phyloP scores from a whole-genome alignment of 1,139 yeast genomes.

The Magnusiomyces fungicola region DNA sequence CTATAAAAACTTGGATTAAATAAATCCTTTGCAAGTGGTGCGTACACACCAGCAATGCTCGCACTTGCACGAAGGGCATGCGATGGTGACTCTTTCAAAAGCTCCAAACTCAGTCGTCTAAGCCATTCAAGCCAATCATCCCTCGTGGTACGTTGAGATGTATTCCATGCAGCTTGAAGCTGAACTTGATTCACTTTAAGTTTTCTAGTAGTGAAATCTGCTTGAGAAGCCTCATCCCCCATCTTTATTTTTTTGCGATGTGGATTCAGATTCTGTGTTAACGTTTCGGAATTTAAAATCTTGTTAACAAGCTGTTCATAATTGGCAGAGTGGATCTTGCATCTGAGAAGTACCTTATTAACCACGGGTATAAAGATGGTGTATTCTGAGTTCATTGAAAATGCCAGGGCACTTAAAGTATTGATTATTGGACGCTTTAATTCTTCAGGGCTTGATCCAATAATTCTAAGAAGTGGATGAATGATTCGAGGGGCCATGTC shows the following conservation, averaged over 20 bases:
- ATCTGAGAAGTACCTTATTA: slow-evolving; percentile 57
- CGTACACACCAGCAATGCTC: slow-evolving; percentile 77
- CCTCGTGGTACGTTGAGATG: slow-evolving; percentile 76
- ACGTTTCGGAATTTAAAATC: slow-evolving; percentile 77
- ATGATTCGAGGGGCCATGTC: slow-evolving; percentile 90
- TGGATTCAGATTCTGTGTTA: slow-evolving; percentile 70
- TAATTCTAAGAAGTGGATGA: slow-evolving; percentile 74
- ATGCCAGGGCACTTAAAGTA: slow-evolving; percentile 67
- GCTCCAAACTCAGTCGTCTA: slow-evolving; percentile 73
- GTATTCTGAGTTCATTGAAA: slow-evolving; percentile 80
- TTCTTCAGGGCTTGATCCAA: slow-evolving; percentile 50
- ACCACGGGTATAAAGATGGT: slow-evolving; percentile 83
- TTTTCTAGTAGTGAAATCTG: slow-evolving; percentile 66
- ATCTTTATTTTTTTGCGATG: slow-evolving; percentile 40
- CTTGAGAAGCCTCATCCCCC: slow-evolving; percentile 50
- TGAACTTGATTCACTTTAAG: slow-evolving; percentile 74
- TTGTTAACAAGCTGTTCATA: slow-evolving; percentile 79
- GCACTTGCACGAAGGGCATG: slow-evolving; percentile 94
- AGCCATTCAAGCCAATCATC: slow-evolving; percentile 99
- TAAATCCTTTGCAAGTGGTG: slow-evolving; percentile 82
- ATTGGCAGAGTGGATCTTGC: slow-evolving; percentile 60
- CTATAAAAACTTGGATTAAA: slow-evolving; percentile 94
- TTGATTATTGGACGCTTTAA: slow-evolving; percentile 61
- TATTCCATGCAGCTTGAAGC: slow-evolving; percentile 84
- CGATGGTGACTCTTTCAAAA: slow-evolving; percentile 88